Percentiles rank a stretch among this genome's conserved stretches.
Conservation (phyloP, 257 asterid species). For the Solanum gandarillasii region DNA sequence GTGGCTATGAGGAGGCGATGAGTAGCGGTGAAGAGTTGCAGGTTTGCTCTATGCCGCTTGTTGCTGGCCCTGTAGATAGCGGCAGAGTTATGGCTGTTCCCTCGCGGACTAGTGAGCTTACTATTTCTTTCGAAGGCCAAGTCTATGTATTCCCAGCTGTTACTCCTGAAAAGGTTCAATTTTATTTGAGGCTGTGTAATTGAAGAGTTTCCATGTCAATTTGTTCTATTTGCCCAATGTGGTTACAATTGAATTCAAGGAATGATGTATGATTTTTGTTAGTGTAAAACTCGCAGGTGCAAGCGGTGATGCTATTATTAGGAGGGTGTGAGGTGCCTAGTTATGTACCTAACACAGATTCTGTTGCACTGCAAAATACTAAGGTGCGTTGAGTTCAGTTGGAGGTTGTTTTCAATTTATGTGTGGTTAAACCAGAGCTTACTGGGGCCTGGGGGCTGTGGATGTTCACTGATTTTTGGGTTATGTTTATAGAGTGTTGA, state of each 20-base stretch:
- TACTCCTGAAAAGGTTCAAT: conserved; percentile 44
- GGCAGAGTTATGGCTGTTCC: conserved; percentile 1
- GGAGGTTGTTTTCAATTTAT: not conserved
- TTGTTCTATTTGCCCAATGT: not conserved
- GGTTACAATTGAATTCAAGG: not conserved
- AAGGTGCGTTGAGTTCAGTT: conserved; percentile 20
- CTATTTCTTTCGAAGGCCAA: conserved; percentile 55
- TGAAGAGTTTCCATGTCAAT: not conserved
- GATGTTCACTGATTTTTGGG: not conserved
- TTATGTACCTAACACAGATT: conserved; percentile 16
- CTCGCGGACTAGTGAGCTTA: conserved; percentile 35
- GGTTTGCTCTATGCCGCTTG: conserved; percentile 2
- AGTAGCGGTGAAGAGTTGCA: conserved; percentile 24
- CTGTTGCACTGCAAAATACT: conserved; percentile 9
- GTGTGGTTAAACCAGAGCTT: not conserved
- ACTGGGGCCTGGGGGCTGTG: not conserved
- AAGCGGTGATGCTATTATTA: conserved; percentile 33
- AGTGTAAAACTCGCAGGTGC: conserved; percentile 16
- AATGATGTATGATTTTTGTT: not conserved
- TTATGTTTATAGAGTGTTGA: conserved; percentile 17
- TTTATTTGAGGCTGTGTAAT: not conserved
- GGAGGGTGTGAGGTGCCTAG: conserved; percentile 19
- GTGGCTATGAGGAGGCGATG: conserved; percentile 3
- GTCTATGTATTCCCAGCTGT: conserved; percentile 53
- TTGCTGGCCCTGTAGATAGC: conserved; percentile 8